Percentiles rank a stretch among this genome's conserved stretches.
Evolutionary conservation across 1,284 basidiomycete species (phyloP).

Genomic region (Pseudozyma tsukubaensis): DNA sequence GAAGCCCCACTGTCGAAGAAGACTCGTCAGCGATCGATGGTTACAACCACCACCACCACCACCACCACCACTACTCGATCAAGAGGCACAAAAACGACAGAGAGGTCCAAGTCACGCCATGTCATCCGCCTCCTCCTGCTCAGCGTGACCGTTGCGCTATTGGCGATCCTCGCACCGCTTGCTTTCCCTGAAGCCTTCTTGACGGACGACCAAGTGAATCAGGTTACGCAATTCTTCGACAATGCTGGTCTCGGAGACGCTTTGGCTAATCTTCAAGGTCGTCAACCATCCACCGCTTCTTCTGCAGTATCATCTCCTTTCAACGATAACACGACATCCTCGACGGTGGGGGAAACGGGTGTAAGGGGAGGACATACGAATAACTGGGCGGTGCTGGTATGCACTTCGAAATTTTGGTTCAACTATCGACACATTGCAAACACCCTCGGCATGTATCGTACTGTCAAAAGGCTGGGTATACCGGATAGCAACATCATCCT

Average conservation of each 20-base stretch:
- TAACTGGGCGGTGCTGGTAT: slow-evolving; percentile 98
- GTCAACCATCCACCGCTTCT: background rate
- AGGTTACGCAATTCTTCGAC: slow-evolving; percentile 49
- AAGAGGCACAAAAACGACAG: no score
- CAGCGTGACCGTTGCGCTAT: background rate
- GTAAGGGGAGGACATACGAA: slow-evolving; percentile 73
- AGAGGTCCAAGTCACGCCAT: background rate
- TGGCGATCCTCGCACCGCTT: slow-evolving; percentile 14
- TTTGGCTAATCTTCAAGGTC: slow-evolving; percentile 5
- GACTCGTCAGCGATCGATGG: background rate
- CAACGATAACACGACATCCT: background rate
- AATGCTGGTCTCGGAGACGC: slow-evolving; percentile 7
- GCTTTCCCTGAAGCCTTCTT: slow-evolving; percentile 41
- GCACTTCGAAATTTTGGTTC: slow-evolving; percentile 95
- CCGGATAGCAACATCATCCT: slow-evolving; percentile 98
- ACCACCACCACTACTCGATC: background rate
- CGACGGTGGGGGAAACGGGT: background rate
- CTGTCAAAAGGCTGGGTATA: slow-evolving; percentile 95
- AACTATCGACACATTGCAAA: slow-evolving; percentile 99
- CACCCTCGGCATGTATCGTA: slow-evolving; percentile 97
- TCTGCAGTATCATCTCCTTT: background rate
- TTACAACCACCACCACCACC: background rate
- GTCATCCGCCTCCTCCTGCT: slow-evolving; percentile 14
- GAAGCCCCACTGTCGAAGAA: no score
- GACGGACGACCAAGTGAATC: slow-evolving; percentile 15